phyloP scores from a whole-genome alignment of 1,284 basidiomycete genomes.

The Papiliotrema terrestris region DNA sequence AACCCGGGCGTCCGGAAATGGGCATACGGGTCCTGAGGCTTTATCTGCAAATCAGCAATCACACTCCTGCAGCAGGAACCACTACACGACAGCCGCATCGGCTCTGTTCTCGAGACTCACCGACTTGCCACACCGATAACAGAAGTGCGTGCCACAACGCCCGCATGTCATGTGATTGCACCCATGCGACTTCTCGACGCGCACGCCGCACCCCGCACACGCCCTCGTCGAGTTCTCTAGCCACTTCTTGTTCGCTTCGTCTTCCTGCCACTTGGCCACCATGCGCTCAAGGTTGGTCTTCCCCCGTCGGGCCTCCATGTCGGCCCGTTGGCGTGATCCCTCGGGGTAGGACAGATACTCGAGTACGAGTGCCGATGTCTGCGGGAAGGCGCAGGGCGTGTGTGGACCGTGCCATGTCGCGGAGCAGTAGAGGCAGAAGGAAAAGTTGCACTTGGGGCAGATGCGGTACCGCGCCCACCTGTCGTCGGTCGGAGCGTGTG shows the following conservation, averaged over 20 bases:
- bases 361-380: constrained; percentile 28
- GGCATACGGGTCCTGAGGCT: constrained; percentile 39
- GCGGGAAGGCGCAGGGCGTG: constrained; percentile 38
- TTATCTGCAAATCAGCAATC: constrained; percentile 14
- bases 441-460: constrained; percentile 34
- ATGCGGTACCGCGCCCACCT: constrained; percentile 37
- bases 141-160: constrained; percentile 43
- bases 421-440: constrained; percentile 42
- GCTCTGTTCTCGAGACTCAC: constrained; percentile 15
- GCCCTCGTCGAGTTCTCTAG: constrained; percentile 34
- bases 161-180: constrained; percentile 50
- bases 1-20: constrained; percentile 37
- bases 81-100: not conserved
- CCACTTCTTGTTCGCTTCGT: constrained; percentile 43
- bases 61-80: not conserved
- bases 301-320: constrained; percentile 35
- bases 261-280: constrained; percentile 35
- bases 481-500: constrained; percentile 19
- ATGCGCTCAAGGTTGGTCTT: constrained; percentile 39
- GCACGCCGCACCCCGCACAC: constrained; percentile 44
- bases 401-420: constrained; percentile 45
- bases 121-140: constrained; percentile 41
- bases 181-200: constrained; percentile 46
- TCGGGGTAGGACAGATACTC: constrained; percentile 41
- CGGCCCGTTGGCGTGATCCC: constrained; percentile 20